phyloP scores from a whole-genome alignment of 805 yeast species.

The Candida nemodendra region DNA sequence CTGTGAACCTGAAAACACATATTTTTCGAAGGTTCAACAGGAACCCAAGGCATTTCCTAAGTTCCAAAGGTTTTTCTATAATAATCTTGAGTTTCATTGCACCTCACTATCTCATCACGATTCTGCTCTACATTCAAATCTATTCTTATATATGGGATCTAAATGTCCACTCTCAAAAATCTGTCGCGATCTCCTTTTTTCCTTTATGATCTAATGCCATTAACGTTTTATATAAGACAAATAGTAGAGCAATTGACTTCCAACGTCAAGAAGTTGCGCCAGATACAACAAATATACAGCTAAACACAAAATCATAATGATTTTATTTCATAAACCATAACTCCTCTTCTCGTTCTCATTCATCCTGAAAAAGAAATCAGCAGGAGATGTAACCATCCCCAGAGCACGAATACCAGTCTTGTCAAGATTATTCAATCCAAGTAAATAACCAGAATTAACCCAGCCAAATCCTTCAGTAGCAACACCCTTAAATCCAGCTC shows the following conservation, averaged over 20 bases:
- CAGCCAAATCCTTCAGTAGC: conserved; percentile 98
- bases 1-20: conserved; percentile 57
- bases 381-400: conserved; percentile 77
- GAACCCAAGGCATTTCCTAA: conserved; percentile 25
- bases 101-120: too few species aligned
- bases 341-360: conserved; percentile 39
- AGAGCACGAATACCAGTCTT: conserved; percentile 70
- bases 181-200: too few species aligned
- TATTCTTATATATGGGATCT: background rate
- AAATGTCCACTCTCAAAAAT: too few species aligned
- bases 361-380: conserved; percentile 52
- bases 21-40: conserved; percentile 46
- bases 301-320: background rate
- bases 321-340: conserved; percentile 28
- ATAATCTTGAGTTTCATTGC: conserved; percentile 30
- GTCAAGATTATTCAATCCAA: conserved; percentile 69
- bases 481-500: conserved; percentile 86
- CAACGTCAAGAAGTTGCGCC: too few species aligned
- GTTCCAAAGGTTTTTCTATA: conserved; percentile 22
- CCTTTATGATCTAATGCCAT: too few species aligned
- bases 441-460: conserved; percentile 85
- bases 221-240: too few species aligned
- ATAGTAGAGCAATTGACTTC: too few species aligned
- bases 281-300: too few species aligned
- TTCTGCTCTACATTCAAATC: background rate